Evolutionary conservation across 2,329 filamentous ascomycete genomes (phyloP).

Genomic region (Penicillium glabrum): DNA sequence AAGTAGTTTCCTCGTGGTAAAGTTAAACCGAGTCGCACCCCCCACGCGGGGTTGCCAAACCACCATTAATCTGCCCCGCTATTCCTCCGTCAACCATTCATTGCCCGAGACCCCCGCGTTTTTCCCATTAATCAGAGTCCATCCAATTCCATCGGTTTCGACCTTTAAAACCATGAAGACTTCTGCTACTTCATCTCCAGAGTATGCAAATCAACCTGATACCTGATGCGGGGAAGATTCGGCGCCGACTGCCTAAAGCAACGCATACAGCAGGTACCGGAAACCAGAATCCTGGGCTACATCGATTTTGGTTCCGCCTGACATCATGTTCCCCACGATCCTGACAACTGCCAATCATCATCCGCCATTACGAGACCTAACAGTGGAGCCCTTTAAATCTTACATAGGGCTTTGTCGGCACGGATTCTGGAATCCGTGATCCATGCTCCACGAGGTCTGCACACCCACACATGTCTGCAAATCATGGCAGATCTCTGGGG

Average conservation of each 20-base stretch:
- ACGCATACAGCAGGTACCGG: constrained; percentile 6
- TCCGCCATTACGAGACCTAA: not conserved
- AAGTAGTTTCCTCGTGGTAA: not conserved
- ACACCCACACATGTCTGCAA: constrained; percentile 11
- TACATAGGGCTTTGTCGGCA: constrained; percentile 3
- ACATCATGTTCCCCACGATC: constrained; percentile 13
- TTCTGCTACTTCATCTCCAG: not conserved
- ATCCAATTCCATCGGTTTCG: not conserved
- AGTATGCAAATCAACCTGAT: not conserved
- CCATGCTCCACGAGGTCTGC: constrained; percentile 13
- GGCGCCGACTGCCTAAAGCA: not conserved
- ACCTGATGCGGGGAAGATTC: not conserved
- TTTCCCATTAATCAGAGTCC: constrained; percentile 23
- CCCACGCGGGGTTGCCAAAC: constrained; percentile 1
- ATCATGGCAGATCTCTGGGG: constrained; percentile 14
- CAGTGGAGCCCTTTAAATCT: not conserved
- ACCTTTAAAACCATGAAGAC: not conserved
- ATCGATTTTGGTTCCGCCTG: constrained; percentile 1
- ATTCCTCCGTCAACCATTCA: not conserved
- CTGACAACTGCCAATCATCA: not conserved
- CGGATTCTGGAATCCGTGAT: constrained; percentile 37
- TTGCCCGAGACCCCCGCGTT: not conserved
- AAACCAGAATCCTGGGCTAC: constrained; percentile 14
- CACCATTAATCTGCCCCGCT: not conserved
- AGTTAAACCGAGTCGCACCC: not conserved